Base-by-base conservation (phyloP, 768 basidiomycete genomes). In the Boletus eberwhitei region DNA sequence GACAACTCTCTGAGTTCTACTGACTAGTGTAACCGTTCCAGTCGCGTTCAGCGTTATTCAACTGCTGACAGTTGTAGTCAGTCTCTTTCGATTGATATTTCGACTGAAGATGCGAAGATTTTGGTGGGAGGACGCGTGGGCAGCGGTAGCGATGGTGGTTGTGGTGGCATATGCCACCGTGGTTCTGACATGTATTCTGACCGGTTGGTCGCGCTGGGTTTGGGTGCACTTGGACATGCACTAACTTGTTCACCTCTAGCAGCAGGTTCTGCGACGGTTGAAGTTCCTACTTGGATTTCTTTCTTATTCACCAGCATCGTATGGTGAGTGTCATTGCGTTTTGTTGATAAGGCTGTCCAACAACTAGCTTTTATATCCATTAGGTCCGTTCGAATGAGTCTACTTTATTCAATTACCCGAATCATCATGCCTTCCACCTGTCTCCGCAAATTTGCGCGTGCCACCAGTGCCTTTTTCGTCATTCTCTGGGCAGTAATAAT, bases 71-170 rank as follows among this genome's bases (percentile, higher is more conserved):
- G 35, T 8, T 14, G 7, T 35, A 12, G 39, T 54, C 31, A 45
- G 48, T n/a, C 17, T 52, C 14, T 59, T 58, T 55, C 42, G 54
- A 19, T 31, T 50, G 41, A 42, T 13, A 3, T 52, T 54, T 37
- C 49, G 53, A 14, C 24, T 62, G 29, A 26, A 53, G 37, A 54
- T 55, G 48, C 26, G 39, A 55, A 45, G 57, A 29, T 45, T 59
- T n/a, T 55, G 60, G 60, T 55, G 53, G 54, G 59, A 62, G 26
- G 59, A 62, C 29, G 12, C 31, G 21, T 57, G 52, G 59, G 55
- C 61, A 26, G 45, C 51, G 12, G 17, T 49, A 36, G 38, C 35
- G 16, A n/a, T n/a, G n/a, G n/a, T 38, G n/a, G 0, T n/a, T 11
- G 9, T n/a, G 17, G 4, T n/a, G 8, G 37, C 2, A 5, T n/a